Evolutionary conservation across 805 yeast species (phyloP), one percentile per base, ranked within the genome.

Genomic region (Metschnikowia peoriensis): DNA sequence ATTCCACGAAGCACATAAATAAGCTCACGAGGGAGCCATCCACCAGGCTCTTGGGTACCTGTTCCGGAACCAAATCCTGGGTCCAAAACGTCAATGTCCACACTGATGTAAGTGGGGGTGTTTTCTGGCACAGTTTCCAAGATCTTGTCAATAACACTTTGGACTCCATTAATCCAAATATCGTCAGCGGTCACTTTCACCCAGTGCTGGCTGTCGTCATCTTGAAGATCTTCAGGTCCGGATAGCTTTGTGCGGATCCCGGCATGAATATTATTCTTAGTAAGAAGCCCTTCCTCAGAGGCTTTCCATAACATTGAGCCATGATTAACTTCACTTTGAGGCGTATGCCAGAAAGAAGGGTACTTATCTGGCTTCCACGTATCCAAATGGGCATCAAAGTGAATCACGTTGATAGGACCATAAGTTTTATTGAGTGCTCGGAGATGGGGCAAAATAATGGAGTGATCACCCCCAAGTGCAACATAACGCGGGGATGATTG

Each of bases 251-350:
- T 86, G 60, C 96, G 78, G 44, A 88, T 69, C 0, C 96, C 96
- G 27, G 88, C 86, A 63, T 89, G 96, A 41, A 86, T 75, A 61
- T 88, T 86, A 46, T 79, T 68, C 46, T 73, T 72, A 34, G 82
- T 71, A 34, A 86, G 66, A 48, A 87, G 71, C 0, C 88, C 91
- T 64, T 89, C 96, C 52, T 85, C 75, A 49, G 70, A 67, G 7
- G 93, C 93, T 77, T 85, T 79, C 94, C 94, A 88, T 38, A 89
- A 75, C 92, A 89, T 87, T 7, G 94, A 84, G 6, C 96, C 96
- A 63, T 89, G 96, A 41, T 88, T 89, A 67, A 86, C 79, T 46
- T 84, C 82, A 41, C 80, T 72, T 59, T 77, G 79, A 38, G 78
- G 77, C n/a, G 82, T 73, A 60, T 73, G 75, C 86, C 86, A 81